Base-by-base conservation (phyloP, 139 green algal genomes). In the Chlamydomonas sp. region DNA sequence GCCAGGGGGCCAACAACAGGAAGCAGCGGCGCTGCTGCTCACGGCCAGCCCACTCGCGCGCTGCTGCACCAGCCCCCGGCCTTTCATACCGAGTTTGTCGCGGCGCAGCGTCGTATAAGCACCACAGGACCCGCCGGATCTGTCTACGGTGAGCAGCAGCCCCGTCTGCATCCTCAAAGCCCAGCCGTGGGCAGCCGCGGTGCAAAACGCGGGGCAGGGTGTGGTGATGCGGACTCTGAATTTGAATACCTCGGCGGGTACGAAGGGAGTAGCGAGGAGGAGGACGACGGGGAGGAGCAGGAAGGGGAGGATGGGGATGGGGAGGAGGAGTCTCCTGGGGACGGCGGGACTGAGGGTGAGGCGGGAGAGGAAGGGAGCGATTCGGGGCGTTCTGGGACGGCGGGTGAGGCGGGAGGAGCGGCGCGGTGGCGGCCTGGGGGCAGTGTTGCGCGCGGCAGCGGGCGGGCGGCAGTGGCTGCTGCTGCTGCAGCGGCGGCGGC, bases 221-320 rank as follows among this genome's bases (percentile, higher is more conserved):
- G 7, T 1, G 18, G 69, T 3, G 71, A 77, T 16, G 83, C 63
- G 31, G 83, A 87, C 16, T 64, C 72, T 1, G 83, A n/a, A 8
- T 78, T 87, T 6, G 73, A 81, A 12, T 80, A 87, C 74, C 76
- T 87, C 4, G 83, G 83, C 15, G 5, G 60, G 7, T 87, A 87
- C 73, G 83, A 80, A 62, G 83, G 73, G 31, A 87, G 73, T 10
- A 62, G 31, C 5, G 83, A 75, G n/a, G 83, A 80, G 3, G 71
- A 78, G 63, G 83, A 57, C 31, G 74, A 8, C 0, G 83, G 8
- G 20, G 83, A 17, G 5, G 74, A 62, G 49, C 49, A 78, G 74
- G 81, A 79, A 7, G 80, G 67, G 18, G 82, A 16, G 12, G 79
- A 77, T 3, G 63, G 4, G 4, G 79, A 49, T 2, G 69, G 59